Evolutionary conservation across 2,329 filamentous ascomycete genomes (phyloP), one percentile per base, ranked within the genome.

Genomic region (Penicillium brasilianum): DNA sequence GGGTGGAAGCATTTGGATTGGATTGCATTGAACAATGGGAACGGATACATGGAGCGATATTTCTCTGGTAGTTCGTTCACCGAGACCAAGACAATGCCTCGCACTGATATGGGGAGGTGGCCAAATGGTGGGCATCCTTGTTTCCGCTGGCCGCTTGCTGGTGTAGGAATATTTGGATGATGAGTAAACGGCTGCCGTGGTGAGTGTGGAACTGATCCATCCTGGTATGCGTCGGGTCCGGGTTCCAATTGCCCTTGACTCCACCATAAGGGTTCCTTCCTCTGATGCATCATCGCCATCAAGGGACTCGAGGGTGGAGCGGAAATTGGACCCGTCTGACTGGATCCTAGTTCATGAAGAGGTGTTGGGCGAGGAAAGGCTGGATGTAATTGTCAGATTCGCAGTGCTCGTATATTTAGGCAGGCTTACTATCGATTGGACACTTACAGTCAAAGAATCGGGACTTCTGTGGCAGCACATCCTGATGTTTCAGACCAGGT

Each of bases 1-100:
- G 82, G 74, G 0, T 83, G 73, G 67, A 94, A 95, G 69, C 89
- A 92, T 71, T 89, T 92, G 0, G 92, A 95, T 70, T 96, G 92
- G 0, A 94, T 84, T 7, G 89, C 90, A 72, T 96, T 96, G 79
- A 96, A 92, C 0, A 90, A 76, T 1, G 87, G 84, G 66, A 90
- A 95, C 0, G 87, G 84, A 68, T 95, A 96, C 0, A 94, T 74
- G 1, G 85, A 78, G 22, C 87, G 85, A 66, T 92, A 87, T 39
- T 84, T 85, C 75, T 93, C 89, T 2, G 91, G 88, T 0, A 95
- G 78, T 11, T 84, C 81, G 60, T 84, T 79, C 0, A 84, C 81
- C 14, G 86, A 82, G 16, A 90, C 77, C 14, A 90, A 81, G 41
- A 80, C 77, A 61, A 90, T 88, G 0, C 87, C 88, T 73, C 86